Conservation (phyloP, 805 yeast genomes). For the Ogataea methylovora region DNA sequence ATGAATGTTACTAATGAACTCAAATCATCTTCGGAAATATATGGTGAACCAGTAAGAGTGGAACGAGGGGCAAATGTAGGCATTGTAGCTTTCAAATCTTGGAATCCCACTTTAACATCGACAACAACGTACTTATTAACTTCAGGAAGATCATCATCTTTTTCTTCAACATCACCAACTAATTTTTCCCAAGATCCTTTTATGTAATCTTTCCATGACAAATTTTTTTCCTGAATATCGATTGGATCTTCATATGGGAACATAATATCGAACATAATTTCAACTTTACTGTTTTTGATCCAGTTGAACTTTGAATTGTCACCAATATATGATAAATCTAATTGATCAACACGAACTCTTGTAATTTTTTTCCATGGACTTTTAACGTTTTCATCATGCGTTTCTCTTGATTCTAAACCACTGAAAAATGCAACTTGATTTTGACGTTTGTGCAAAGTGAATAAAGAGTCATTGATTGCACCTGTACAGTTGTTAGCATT, state of each 20-base stretch:
- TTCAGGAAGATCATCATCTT: slow-evolving; percentile 1
- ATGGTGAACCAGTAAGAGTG: slow-evolving; percentile 46
- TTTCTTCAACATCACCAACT: neutral
- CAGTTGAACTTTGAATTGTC: slow-evolving; percentile 50
- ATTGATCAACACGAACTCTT: slow-evolving; percentile 32
- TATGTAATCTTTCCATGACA: neutral
- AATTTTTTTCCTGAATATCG: slow-evolving; percentile 11
- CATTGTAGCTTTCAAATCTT: slow-evolving; percentile 49
- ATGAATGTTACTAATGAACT: slow-evolving; percentile 55
- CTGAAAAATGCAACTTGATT: slow-evolving; percentile 41
- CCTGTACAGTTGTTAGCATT: slow-evolving; percentile 69
- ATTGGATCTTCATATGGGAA: slow-evolving; percentile 51
- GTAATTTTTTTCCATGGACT: slow-evolving; percentile 44
- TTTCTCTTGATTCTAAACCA: slow-evolving; percentile 15
- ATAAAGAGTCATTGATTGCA: slow-evolving; percentile 64
- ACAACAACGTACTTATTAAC: slow-evolving; percentile 51
- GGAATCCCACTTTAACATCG: slow-evolving; percentile 58
- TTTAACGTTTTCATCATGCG: slow-evolving; percentile 7
- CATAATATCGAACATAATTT: slow-evolving; percentile 64
- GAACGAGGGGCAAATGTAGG: slow-evolving; percentile 42
- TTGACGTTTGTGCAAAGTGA: slow-evolving; percentile 72
- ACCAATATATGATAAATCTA: slow-evolving; percentile 24
- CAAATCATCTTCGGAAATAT: slow-evolving; percentile 50
- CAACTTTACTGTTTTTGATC: slow-evolving; percentile 66
- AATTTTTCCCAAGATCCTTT: neutral